Conservation (phyloP, 768 basidiomycete species). For the Leccinum olivaceopallidum region DNA sequence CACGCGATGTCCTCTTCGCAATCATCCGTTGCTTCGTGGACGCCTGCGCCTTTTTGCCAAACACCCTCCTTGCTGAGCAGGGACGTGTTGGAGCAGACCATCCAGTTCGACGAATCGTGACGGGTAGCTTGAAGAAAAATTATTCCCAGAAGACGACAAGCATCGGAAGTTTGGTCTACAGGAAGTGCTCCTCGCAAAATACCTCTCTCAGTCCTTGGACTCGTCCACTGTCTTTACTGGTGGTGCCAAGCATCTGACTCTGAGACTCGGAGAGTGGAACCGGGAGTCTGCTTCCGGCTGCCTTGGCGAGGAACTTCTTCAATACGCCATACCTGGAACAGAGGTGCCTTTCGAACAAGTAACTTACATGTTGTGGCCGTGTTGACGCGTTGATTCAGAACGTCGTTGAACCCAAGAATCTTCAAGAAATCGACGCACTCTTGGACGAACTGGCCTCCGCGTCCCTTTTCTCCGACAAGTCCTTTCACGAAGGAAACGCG, state of each 20-base stretch:
- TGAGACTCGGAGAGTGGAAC: slow-evolving; percentile 44
- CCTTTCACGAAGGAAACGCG: slow-evolving; percentile 39
- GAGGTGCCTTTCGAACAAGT: slow-evolving; percentile 26
- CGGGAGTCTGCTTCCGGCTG: slow-evolving; percentile 54
- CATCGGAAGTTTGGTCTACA: slow-evolving; percentile 72
- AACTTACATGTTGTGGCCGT: neutral
- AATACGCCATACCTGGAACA: slow-evolving; percentile 38
- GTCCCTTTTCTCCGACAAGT: slow-evolving; percentile 57
- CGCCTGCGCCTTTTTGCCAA: too few species aligned
- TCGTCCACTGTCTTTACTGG: slow-evolving; percentile 32
- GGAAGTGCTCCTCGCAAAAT: slow-evolving; percentile 56
- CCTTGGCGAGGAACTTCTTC: slow-evolving; percentile 65
- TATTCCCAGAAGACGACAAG: slow-evolving; percentile 84
- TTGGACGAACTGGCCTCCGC: slow-evolving; percentile 63
- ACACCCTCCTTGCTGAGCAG: too few species aligned
- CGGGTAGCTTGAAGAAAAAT: too few species aligned
- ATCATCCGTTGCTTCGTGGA: too few species aligned
- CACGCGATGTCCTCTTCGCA: slow-evolving; percentile 32
- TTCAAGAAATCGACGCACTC: slow-evolving; percentile 57
- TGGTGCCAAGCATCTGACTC: slow-evolving; percentile 32
- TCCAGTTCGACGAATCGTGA: too few species aligned
- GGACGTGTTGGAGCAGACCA: too few species aligned
- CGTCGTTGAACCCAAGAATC: slow-evolving; percentile 34
- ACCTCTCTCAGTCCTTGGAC: slow-evolving; percentile 52
- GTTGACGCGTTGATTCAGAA: slow-evolving; percentile 20